phyloP scores from a whole-genome alignment of 306 rosid species.

The Vicia sativa region DNA sequence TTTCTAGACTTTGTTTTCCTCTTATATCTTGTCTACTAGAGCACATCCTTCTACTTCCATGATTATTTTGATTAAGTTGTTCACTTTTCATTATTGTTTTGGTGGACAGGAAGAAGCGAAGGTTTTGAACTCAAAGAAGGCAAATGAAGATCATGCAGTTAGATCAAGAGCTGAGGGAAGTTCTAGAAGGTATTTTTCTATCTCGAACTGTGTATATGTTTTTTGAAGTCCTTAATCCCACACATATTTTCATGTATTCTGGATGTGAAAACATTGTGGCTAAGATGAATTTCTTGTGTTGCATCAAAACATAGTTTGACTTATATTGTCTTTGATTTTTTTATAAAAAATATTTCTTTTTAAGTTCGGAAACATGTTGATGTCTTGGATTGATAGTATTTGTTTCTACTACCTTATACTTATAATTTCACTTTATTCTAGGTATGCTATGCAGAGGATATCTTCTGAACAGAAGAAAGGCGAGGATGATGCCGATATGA shows the following conservation, averaged over 20 bases:
- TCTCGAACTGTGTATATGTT: constrained; percentile 16
- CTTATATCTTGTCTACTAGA: constrained; percentile 25
- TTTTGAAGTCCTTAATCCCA: constrained; percentile 5
- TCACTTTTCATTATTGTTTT: constrained; percentile 17
- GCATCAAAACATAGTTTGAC: constrained; percentile 3
- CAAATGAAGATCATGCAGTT: constrained; percentile 41
- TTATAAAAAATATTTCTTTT: not conserved
- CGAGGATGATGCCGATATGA: constrained; percentile 82
- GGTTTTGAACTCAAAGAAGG: constrained; percentile 52
- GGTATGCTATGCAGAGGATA: constrained; percentile 53
- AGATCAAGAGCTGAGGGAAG: constrained; percentile 50
- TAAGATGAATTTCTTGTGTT: constrained; percentile 34
- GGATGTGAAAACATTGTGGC: constrained; percentile 16
- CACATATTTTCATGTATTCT: constrained; percentile 5
- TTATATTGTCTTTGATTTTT: not conserved
- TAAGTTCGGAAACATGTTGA: constrained; percentile 26
- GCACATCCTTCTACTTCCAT: constrained; percentile 21
- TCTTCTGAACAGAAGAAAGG: constrained; percentile 56
- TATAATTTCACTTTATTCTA: constrained; percentile 36
- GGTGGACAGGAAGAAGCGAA: constrained; percentile 72
- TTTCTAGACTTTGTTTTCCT: not conserved
- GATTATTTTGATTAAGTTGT: constrained; percentile 29
- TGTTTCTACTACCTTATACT: constrained; percentile 13
- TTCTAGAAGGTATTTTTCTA: constrained; percentile 58
- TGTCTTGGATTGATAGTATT: constrained; percentile 21